Evolutionary conservation across 352 stramenopile species (phyloP).

Genomic region (Thalassiosira exigua): DNA sequence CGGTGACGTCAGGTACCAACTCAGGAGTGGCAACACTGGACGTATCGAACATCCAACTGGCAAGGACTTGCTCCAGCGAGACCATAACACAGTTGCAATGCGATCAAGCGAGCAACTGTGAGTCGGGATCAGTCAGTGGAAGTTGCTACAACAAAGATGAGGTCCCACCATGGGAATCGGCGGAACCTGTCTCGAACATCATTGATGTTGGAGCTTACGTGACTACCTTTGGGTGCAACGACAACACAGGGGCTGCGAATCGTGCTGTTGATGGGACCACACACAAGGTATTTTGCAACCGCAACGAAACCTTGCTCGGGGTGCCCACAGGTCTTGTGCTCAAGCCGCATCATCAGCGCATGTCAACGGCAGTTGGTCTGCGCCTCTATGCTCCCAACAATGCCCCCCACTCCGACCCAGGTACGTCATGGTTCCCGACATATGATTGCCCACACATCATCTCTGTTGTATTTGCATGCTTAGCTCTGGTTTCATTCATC

Average conservation of each 20-base stretch:
- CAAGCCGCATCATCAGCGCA: slow-evolving; percentile 21
- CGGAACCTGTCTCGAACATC: slow-evolving; percentile 18
- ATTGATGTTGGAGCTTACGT: slow-evolving; percentile 44
- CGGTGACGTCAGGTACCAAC: slow-evolving; percentile 37
- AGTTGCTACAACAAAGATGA: slow-evolving; percentile 43
- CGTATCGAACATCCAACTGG: slow-evolving; percentile 45
- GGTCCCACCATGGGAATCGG: slow-evolving; percentile 41
- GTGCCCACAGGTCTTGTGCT: slow-evolving; percentile 33
- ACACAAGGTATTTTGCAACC: slow-evolving; percentile 14
- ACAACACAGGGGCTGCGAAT: neutral
- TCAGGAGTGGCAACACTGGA: neutral
- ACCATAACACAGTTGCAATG: slow-evolving; percentile 45
- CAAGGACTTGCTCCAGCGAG: slow-evolving; percentile 21
- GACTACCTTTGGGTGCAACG: slow-evolving; percentile 40
- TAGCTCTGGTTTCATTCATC: no score
- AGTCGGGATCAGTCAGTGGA: slow-evolving; percentile 28
- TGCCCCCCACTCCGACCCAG: slow-evolving; percentile 20
- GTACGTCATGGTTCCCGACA: no score
- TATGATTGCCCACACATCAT: no score
- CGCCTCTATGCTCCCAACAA: slow-evolving; percentile 46
- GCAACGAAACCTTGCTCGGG: neutral
- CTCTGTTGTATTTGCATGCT: no score
- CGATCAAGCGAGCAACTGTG: slow-evolving; percentile 53
- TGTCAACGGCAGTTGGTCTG: slow-evolving; percentile 36
- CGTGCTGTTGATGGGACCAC: slow-evolving; percentile 32